phyloP scores from a whole-genome alignment of 78 protist species.

The Fonticula alba region DNA sequence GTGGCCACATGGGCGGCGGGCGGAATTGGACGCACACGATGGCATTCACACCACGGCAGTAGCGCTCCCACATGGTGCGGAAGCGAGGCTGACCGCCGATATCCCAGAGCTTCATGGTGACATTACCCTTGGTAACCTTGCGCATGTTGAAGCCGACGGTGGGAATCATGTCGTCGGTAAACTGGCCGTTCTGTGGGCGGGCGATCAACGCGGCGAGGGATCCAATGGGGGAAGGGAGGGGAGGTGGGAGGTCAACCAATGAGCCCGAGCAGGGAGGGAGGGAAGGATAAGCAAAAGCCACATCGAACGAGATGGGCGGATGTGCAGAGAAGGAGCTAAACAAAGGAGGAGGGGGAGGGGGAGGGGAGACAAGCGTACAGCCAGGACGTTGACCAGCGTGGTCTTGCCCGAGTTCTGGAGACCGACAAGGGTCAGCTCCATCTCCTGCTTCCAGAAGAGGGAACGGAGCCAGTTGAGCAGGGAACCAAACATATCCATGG shows the following conservation, averaged over 20 bases:
- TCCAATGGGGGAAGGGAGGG: too few relatives aligned
- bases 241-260: too few relatives aligned
- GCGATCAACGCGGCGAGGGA: too few relatives aligned
- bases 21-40: constrained; percentile 48
- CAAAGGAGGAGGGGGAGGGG: not conserved
- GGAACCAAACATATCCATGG: too few relatives aligned
- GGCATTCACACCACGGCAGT: constrained; percentile 81
- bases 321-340: not conserved
- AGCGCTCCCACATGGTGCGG: constrained; percentile 90
- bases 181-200: constrained; percentile 27
- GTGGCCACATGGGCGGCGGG: not conserved
- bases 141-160: constrained; percentile 88
- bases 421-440: constrained; percentile 92
- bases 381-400: constrained; percentile 74
- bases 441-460: constrained; percentile 78
- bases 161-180: constrained; percentile 73
- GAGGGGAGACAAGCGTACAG: constrained; percentile 25
- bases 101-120: constrained; percentile 78
- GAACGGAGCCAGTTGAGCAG: constrained; percentile 41
- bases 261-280: not conserved
- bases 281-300: not conserved
- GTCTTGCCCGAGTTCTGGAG: constrained; percentile 87
- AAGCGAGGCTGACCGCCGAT: constrained; percentile 94
- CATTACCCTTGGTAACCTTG: constrained; percentile 80
- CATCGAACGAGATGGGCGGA: not conserved